Conservation (phyloP, 495 filamentous ascomycete genomes). For the Bathelium albidoporum region DNA sequence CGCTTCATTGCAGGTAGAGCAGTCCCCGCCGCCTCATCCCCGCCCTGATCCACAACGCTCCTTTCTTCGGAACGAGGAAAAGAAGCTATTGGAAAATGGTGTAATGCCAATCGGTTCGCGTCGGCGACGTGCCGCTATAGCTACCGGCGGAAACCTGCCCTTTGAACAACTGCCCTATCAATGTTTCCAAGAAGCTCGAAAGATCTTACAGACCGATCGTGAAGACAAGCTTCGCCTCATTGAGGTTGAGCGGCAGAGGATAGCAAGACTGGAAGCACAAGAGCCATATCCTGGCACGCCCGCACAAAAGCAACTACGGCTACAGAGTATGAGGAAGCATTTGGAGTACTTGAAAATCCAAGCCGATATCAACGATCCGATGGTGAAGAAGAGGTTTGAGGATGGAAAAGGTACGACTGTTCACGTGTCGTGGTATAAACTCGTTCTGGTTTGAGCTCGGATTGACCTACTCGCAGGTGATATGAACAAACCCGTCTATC, state of each 20-base stretch:
- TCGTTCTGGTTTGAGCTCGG: constrained; percentile 2
- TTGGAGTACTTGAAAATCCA: constrained; percentile 76
- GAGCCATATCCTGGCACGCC: constrained; percentile 32
- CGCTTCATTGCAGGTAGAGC: not conserved
- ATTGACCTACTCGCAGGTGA: constrained; percentile 49
- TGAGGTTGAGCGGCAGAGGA: constrained; percentile 37
- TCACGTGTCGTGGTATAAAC: not conserved
- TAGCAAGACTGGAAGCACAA: constrained; percentile 48
- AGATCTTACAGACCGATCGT: constrained; percentile 68
- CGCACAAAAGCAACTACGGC: constrained; percentile 37
- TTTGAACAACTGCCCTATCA: constrained; percentile 93
- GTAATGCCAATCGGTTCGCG: constrained; percentile 64
- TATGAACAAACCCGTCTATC: constrained; percentile 95
- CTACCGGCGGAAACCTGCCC: constrained; percentile 58
- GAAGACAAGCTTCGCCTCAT: constrained; percentile 63
- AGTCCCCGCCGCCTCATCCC: constrained; percentile 13
- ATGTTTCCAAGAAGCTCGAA: constrained; percentile 92
- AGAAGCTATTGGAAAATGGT: constrained; percentile 32
- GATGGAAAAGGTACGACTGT: constrained; percentile 68
- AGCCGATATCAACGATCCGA: constrained; percentile 90
- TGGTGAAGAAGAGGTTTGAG: constrained; percentile 91
- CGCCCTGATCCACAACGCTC: constrained; percentile 24
- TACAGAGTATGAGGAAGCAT: constrained; percentile 60
- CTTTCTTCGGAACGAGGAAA: constrained; percentile 20
- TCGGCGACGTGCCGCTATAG: constrained; percentile 69